Base-by-base conservation (phyloP, 129 eudicot species). In the Ambrosia artemisiifolia region DNA sequence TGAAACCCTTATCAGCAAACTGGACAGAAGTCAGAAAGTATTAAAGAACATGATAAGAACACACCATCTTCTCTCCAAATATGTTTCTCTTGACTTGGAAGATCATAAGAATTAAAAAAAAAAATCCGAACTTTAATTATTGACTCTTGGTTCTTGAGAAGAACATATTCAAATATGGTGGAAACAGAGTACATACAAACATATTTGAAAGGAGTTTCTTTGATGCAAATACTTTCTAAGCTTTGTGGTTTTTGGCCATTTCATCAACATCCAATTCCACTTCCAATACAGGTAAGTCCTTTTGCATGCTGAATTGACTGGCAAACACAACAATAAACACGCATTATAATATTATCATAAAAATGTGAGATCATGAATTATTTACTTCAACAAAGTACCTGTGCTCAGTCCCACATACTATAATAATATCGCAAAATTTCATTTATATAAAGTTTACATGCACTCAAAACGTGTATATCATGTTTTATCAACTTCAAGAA, bases 181-280 rank as follows among this genome's bases (percentile, higher is more conserved):
- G 66, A 33, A 66, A 80, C 70, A 69, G 63, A 75, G 81, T 73
- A 81, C 88, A 79, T 65, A 74, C 72, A 78, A 67, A 75, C 69
- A 66, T 53, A 75, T 71, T 11, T 10, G 44, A 61, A 73, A 74
- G 33, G 54, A 54, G 51, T 54, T 34, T 78, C 51, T 53, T 56
- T 17, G n/a, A 73, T 53, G 67, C 50, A 51, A 46, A 44, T 32
- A 47, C 34, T 61, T 66, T 35, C 76, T 85, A 87, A 2, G 85
- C 87, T 78, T 90, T 90, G 74, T 90, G 96, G 71, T 85, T 84
- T 68, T 95, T 95, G 0, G 79, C 87, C 99, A 95, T 88, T 78
- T 95, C 99, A 43, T 90, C 91, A 60, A 95, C 94, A 72, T 95
- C 99, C 77, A 95, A 81, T 83, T 95, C 99, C 74, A 95, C 83